A percentile compares a stretch with the other conserved stretches of the same genome.
Conservation (phyloP, 352 stramenopile species). For the Pythium oligandrum region DNA sequence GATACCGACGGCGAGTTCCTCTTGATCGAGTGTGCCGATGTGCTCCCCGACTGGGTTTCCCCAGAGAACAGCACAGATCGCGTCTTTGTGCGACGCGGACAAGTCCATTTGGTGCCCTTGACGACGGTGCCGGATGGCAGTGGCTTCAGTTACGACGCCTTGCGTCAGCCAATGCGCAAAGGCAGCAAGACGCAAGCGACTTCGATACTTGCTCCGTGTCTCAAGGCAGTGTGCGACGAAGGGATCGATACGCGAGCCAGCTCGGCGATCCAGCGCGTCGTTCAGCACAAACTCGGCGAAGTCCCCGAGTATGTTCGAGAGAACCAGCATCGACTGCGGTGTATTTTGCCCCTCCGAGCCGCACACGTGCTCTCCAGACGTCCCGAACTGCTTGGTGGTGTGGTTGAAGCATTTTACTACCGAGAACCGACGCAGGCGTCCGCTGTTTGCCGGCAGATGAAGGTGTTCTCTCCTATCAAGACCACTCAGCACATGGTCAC, state of each 20-base stretch:
- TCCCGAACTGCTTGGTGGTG: constrained; percentile 20
- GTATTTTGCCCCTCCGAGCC: constrained; percentile 14
- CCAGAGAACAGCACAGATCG: constrained; percentile 29
- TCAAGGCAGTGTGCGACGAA: constrained; percentile 8
- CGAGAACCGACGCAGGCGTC: constrained; percentile 31
- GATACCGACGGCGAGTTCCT: constrained; percentile 46
- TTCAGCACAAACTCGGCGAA: constrained; percentile 16
- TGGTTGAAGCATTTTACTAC: constrained; percentile 36
- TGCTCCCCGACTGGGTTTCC: constrained; percentile 33
- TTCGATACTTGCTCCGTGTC: neutral
- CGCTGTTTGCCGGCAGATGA: constrained; percentile 51
- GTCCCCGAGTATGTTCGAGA: constrained; percentile 11
- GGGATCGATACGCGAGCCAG: constrained; percentile 9
- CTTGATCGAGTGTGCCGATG: constrained; percentile 41
- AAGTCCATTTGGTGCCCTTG: constrained; percentile 16
- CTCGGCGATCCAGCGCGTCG: constrained; percentile 12
- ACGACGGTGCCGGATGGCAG: constrained; percentile 5
- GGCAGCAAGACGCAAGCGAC: neutral
- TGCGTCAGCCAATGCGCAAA: neutral
- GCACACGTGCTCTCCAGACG: constrained; percentile 10
- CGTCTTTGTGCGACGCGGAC: constrained; percentile 18
- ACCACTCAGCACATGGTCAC: constrained; percentile 29
- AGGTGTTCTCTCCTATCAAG: constrained; percentile 26
- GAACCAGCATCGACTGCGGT: constrained; percentile 28
- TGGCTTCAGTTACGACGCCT: neutral